Evolutionary conservation across 352 stramenopile genomes (phyloP).

Genomic region (Phytophthora megakarya): DNA sequence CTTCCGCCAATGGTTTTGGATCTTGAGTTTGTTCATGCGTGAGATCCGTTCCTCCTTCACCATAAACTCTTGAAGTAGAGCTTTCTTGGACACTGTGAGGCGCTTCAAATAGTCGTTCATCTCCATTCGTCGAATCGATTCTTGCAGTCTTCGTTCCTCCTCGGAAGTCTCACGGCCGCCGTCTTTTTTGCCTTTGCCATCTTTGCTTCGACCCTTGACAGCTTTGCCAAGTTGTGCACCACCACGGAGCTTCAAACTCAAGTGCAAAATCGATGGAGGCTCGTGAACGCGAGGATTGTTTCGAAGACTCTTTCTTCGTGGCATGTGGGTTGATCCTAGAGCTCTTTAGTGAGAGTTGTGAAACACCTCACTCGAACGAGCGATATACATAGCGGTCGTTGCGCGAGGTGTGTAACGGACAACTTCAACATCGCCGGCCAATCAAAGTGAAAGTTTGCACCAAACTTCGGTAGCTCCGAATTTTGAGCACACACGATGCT

Average conservation of each 20-base stretch:
- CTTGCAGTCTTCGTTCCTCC: slow-evolving; percentile 71
- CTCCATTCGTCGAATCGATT: slow-evolving; percentile 82
- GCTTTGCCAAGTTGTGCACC: slow-evolving; percentile 79
- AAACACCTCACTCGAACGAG: background rate
- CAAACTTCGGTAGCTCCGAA: too few relatives aligned
- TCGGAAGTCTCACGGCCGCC: slow-evolving; percentile 56
- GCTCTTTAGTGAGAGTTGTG: background rate
- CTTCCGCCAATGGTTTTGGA: slow-evolving; percentile 95
- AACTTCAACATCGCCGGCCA: slow-evolving; percentile 28
- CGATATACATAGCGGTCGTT: slow-evolving; percentile 15
- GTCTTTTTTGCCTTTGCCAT: slow-evolving; percentile 65
- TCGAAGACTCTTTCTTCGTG: slow-evolving; percentile 31
- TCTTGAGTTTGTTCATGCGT: slow-evolving; percentile 90
- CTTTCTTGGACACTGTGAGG: slow-evolving; percentile 79
- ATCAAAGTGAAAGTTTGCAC: too few relatives aligned
- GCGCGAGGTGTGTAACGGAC: slow-evolving; percentile 12
- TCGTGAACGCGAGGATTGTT: slow-evolving; percentile 19
- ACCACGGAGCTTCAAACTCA: slow-evolving; percentile 56
- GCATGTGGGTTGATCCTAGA: slow-evolving; percentile 1
- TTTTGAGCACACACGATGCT: too few relatives aligned
- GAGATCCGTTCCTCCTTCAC: slow-evolving; percentile 73
- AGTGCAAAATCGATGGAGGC: slow-evolving; percentile 23
- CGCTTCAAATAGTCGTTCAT: slow-evolving; percentile 89
- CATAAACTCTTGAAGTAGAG: slow-evolving; percentile 77
- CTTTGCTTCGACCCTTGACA: slow-evolving; percentile 80